Conservation (phyloP, 2,329 filamentous ascomycete genomes). For the Stemphylium beticola region DNA sequence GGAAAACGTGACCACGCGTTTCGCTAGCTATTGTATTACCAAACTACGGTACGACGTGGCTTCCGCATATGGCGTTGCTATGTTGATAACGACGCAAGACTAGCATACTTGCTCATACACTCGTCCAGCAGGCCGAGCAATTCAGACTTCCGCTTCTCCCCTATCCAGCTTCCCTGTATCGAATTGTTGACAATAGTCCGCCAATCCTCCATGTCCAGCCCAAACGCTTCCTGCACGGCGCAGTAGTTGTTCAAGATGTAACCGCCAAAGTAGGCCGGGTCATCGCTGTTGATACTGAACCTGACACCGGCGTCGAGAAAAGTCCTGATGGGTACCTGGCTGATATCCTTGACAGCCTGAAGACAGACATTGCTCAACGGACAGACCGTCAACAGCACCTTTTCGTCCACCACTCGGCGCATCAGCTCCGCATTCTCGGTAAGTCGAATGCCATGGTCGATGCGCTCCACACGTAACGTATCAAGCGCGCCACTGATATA, state of each 20-base stretch:
- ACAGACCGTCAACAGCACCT: constrained; percentile 72
- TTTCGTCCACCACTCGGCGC: constrained; percentile 61
- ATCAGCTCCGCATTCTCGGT: constrained; percentile 66
- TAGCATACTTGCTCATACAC: constrained; percentile 20
- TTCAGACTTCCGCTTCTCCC: constrained; percentile 65
- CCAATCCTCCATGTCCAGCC: constrained; percentile 70
- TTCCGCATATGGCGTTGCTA: background rate
- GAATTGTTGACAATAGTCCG: constrained; percentile 65
- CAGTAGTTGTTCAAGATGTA: constrained; percentile 79
- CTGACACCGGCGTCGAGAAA: constrained; percentile 69
- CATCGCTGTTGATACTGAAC: constrained; percentile 71
- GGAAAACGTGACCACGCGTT: background rate
- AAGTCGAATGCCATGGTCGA: constrained; percentile 76
- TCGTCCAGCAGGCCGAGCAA: constrained; percentile 51
- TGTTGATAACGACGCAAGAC: background rate
- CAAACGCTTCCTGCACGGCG: constrained; percentile 75
- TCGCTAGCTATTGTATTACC: background rate
- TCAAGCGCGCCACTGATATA: constrained; percentile 71
- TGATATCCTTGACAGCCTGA: constrained; percentile 54
- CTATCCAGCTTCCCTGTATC: constrained; percentile 74
- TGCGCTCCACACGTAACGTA: constrained; percentile 66
- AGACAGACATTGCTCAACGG: constrained; percentile 77
- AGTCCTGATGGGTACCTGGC: constrained; percentile 62
- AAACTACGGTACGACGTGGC: background rate
- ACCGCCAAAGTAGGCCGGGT: constrained; percentile 64